A percentile compares a stretch with the other conserved stretches of the same genome.
Conservation (phyloP, 83 land plant species). For the Thuja plicata region DNA sequence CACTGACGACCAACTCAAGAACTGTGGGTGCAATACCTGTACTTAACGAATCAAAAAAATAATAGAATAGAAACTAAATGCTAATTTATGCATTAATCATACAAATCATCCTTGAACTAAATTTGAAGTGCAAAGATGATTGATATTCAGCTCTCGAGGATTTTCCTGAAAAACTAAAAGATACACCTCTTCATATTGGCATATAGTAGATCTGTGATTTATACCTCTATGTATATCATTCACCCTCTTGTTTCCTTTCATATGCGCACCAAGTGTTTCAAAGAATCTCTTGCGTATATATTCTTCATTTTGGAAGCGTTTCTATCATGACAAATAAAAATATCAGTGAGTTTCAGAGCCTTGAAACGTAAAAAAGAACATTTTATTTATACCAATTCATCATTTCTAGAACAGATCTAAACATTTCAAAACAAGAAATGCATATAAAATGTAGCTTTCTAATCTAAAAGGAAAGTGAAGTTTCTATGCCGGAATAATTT, state of each 20-base stretch:
- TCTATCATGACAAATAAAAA: constrained; percentile 31
- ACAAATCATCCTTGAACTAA: constrained; percentile 14
- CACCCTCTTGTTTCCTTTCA: constrained; percentile 77
- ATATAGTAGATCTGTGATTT: too few relatives aligned
- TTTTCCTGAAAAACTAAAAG: constrained; percentile 13
- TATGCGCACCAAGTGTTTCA: constrained; percentile 77
- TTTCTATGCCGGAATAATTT: too few relatives aligned
- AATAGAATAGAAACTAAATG: not conserved
- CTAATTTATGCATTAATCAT: constrained; percentile 2
- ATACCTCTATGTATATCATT: constrained; percentile 23
- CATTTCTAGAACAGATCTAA: not conserved
- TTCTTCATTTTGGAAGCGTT: constrained; percentile 80
- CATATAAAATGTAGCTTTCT: not conserved
- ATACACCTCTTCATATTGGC: too few relatives aligned
- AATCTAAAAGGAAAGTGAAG: not conserved
- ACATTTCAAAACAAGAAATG: not conserved
- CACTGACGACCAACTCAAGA: not conserved
- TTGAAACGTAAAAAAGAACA: too few relatives aligned
- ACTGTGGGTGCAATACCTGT: constrained; percentile 10
- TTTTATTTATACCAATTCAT: not conserved
- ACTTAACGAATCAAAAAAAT: not conserved
- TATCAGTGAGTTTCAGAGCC: too few relatives aligned
- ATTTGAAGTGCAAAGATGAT: constrained; percentile 12
- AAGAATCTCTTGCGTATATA: constrained; percentile 79
- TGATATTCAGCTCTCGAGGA: constrained; percentile 11